These are phyloP conservation scores for Corylus americana DNA, from an alignment of 306 rosid species.

Conservation along the genomic window DNA sequence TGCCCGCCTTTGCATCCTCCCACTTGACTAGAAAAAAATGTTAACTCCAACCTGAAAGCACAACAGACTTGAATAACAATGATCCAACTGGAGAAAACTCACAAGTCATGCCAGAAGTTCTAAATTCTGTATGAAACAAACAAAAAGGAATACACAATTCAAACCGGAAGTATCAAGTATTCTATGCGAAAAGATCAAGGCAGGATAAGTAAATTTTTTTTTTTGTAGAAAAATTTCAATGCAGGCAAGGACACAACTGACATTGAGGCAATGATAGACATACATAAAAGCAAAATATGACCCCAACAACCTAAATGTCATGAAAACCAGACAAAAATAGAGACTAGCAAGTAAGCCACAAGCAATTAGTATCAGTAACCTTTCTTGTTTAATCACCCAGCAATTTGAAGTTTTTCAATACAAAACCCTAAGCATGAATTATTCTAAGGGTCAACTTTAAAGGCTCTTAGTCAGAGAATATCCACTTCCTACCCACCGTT, in stretches of 20 bases:
- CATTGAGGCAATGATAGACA: not conserved
- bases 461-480: not conserved
- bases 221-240: not conserved
- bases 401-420: not conserved
- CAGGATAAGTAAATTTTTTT: not conserved
- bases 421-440: not conserved
- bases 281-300: too few relatives aligned
- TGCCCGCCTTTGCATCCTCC: slow-evolving; percentile 6
- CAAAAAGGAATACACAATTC: not conserved
- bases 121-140: not conserved
- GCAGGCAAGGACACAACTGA: not conserved
- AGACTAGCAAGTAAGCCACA: too few relatives aligned
- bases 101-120: not conserved
- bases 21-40: slow-evolving; percentile 2
- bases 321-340: not conserved
- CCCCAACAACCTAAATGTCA: not conserved
- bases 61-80: slow-evolving; percentile 13
- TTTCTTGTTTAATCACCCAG: not conserved
- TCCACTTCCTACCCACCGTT: not conserved
- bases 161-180: not conserved
- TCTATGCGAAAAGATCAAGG: not conserved
- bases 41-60: not conserved
- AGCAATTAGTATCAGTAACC: not conserved
- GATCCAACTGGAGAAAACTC: slow-evolving; percentile 1
- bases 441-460: too few relatives aligned